Evolutionary conservation across 257 asterid species (phyloP), one percentile per base, ranked within the genome.

Genomic region (Lycium barbarum): DNA sequence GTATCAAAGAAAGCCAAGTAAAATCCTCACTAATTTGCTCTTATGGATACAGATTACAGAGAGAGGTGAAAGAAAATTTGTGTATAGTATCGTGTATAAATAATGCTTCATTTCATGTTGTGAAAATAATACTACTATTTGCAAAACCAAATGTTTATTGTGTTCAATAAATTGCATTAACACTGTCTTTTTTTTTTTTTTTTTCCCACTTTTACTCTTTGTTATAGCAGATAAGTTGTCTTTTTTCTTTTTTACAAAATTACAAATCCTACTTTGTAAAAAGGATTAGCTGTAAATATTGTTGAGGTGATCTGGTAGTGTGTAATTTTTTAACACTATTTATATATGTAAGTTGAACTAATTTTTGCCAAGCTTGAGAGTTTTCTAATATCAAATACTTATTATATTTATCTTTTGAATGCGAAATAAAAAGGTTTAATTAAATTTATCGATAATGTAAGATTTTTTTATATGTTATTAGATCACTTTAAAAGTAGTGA

Each of bases 1-100:
- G 33, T 94, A 49, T 89, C 93, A 47, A 94, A 88, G 86, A 81
- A 89, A 36, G 89, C 86, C 65, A 93, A 89, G 82, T 88, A 88
- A 83, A 81, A 40, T 40, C 45, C 45, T 40, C 45, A 40, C 3
- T 40, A 40, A 40, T 40, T 40, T 40, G 45, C 6, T 33, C 9
- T 59, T 82, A 33, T 12, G 79, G 36, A 36, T n/a, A 26, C 33
- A 26, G 1, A 10, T 4, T 71, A 40, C 18, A 14, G 55, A 17
- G 33, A 71, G 40, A 2, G 6, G 5, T 40, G 73, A 47, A 72
- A n/a, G 20, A n/a, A 73, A 47, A 20, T 47, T 20, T 73, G 81
- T 73, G 81, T 74, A 45, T 11, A 22, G 35, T 4, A 66, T 6
- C 13, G 7, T 36, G 36, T 67, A 33, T 36, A 45, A 80, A 35